Conservation (phyloP, 257 asterid genomes). For the Osmanthus fragrans region DNA sequence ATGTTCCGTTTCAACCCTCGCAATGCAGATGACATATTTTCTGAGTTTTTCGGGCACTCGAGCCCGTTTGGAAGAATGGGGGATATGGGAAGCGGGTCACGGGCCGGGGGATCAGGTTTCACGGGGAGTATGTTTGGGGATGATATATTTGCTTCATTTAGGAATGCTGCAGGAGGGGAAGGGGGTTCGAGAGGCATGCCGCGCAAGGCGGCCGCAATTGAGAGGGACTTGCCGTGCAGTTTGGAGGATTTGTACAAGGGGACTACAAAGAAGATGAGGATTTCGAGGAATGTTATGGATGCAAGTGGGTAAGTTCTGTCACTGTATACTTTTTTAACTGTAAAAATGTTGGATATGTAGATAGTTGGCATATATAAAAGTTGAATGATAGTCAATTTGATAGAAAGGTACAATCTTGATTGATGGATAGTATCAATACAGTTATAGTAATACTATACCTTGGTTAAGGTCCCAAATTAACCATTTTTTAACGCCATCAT, state of each 20-base stretch:
- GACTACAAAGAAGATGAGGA: conserved; percentile 63
- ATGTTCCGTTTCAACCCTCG: conserved; percentile 53
- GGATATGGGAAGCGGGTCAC: conserved; percentile 39
- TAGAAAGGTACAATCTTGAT: background rate
- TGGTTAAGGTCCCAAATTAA: background rate
- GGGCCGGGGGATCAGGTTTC: conserved; percentile 40
- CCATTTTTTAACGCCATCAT: background rate
- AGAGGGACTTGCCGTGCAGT: conserved; percentile 45
- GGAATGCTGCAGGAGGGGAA: conserved; percentile 43
- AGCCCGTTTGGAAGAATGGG: conserved; percentile 60
- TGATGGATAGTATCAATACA: background rate
- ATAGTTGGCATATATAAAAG: background rate
- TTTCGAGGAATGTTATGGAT: conserved; percentile 58
- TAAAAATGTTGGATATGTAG: background rate
- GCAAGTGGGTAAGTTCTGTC: conserved; percentile 47
- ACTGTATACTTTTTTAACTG: background rate
- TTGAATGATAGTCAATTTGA: background rate
- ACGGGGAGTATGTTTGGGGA: conserved; percentile 46
- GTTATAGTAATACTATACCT: background rate
- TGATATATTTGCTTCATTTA: conserved; percentile 39
- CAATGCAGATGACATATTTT: conserved; percentile 51
- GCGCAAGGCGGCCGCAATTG: conserved; percentile 44
- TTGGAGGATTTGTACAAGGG: conserved; percentile 65
- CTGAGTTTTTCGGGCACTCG: conserved; percentile 45
- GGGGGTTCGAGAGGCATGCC: conserved; percentile 37